Evolutionary conservation across 306 rosid species (phyloP).

Genomic region (Hylodesmum podocarpum): DNA sequence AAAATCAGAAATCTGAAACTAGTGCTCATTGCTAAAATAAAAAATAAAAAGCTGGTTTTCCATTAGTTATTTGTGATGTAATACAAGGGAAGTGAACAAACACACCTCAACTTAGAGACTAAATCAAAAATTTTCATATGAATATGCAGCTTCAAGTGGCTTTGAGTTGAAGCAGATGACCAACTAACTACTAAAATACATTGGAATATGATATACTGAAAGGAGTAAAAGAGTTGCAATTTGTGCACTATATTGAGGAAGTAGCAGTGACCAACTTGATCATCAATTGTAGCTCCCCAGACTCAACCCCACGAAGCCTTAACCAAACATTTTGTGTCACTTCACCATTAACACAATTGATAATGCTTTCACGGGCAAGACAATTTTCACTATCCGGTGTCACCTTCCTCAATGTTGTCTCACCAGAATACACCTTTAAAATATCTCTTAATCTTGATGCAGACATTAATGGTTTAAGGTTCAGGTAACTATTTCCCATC

Average conservation of each 20-base stretch:
- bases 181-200: background rate
- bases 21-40: background rate
- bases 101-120: background rate
- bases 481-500: conserved; percentile 86
- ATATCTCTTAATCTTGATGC: conserved; percentile 76
- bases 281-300: conserved; percentile 71
- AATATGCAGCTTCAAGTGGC: conserved; percentile 1
- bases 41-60: background rate
- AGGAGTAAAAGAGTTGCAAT: background rate
- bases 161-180: background rate
- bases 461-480: conserved; percentile 81
- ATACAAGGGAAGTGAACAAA: background rate
- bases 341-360: conserved; percentile 69
- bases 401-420: conserved; percentile 71
- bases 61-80: background rate
- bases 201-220: background rate
- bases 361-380: conserved; percentile 74
- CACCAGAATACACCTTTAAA: conserved; percentile 55
- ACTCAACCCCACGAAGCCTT: conserved; percentile 64
- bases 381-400: conserved; percentile 76
- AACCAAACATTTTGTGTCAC: conserved; percentile 80
- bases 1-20: background rate
- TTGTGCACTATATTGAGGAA: background rate
- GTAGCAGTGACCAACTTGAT: conserved; percentile 47
- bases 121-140: conserved; percentile 2